Evolutionary conservation across 2,329 filamentous ascomycete genomes (phyloP).

Genomic region (Diplodia mutila): DNA sequence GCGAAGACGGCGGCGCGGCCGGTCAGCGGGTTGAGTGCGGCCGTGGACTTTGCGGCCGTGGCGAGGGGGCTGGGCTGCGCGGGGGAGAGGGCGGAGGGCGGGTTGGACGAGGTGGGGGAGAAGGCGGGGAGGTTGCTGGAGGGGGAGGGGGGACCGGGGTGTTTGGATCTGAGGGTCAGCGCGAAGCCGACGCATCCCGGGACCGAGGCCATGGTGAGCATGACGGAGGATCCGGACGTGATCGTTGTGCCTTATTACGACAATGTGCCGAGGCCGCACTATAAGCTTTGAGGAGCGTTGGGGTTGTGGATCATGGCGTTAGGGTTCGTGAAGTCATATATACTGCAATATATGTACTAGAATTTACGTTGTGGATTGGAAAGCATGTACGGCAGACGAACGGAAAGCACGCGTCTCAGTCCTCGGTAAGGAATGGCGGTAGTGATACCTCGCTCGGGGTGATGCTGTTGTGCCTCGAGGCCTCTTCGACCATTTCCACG

Average conservation of each 20-base stretch:
- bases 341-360: not conserved
- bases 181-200: slow-evolving; percentile 41
- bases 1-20: slow-evolving; percentile 37
- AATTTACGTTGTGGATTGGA: not conserved
- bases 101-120: slow-evolving; percentile 39
- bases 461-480: not conserved
- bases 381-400: not conserved
- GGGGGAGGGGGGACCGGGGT: slow-evolving; percentile 32
- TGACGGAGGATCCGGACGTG: slow-evolving; percentile 46
- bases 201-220: slow-evolving; percentile 49
- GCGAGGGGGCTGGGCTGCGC: slow-evolving; percentile 46
- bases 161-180: slow-evolving; percentile 49
- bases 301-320: too few species aligned
- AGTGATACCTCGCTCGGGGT: not conserved
- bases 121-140: slow-evolving; percentile 28
- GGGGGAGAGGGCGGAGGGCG: slow-evolving; percentile 29
- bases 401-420: too few species aligned
- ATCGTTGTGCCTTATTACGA: slow-evolving; percentile 56
- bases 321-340: not conserved
- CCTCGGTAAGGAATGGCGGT: not conserved
- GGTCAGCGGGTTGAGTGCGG: slow-evolving; percentile 36
- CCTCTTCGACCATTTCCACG: not conserved
- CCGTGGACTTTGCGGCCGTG: slow-evolving; percentile 48
- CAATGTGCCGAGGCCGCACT: slow-evolving; percentile 47
- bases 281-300: slow-evolving; percentile 25